Conservation (phyloP, 768 basidiomycete species). For the Tulasnella sp. region DNA sequence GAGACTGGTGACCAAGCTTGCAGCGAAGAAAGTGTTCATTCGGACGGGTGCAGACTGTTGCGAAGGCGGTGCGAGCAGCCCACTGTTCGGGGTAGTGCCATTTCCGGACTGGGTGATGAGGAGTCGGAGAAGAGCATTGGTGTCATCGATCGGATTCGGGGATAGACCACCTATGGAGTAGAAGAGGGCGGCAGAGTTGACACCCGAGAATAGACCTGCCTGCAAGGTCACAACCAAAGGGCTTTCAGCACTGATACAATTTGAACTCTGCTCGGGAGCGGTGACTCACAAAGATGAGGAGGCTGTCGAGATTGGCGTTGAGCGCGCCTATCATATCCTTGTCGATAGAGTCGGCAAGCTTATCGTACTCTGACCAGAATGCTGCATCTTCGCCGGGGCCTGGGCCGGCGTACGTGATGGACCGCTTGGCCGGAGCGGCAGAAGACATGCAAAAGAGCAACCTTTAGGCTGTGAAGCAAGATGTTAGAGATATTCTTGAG, state of each 20-base stretch:
- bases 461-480: too few species aligned
- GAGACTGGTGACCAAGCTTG: not conserved
- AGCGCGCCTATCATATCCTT: not conserved
- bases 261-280: not conserved
- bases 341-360: not conserved
- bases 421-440: too few species aligned
- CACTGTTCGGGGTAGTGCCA: not conserved
- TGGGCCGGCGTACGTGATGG: too few species aligned
- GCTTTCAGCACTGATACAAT: too few species aligned
- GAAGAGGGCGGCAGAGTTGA: constrained; percentile 9
- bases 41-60: not conserved
- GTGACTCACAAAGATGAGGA: constrained; percentile 12
- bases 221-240: too few species aligned
- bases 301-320: constrained; percentile 4
- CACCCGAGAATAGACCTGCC: constrained; percentile 13
- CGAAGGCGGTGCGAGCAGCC: not conserved
- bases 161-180: not conserved
- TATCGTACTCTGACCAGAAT: constrained; percentile 12
- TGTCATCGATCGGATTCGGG: not conserved
- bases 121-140: constrained; percentile 3
- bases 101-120: not conserved
- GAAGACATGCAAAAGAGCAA: too few species aligned
- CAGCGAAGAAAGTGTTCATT: not conserved
- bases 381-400: not conserved
- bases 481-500: too few species aligned